Conservation (phyloP, 2,329 filamentous ascomycete species). For the Gliomastix tumulicola region DNA sequence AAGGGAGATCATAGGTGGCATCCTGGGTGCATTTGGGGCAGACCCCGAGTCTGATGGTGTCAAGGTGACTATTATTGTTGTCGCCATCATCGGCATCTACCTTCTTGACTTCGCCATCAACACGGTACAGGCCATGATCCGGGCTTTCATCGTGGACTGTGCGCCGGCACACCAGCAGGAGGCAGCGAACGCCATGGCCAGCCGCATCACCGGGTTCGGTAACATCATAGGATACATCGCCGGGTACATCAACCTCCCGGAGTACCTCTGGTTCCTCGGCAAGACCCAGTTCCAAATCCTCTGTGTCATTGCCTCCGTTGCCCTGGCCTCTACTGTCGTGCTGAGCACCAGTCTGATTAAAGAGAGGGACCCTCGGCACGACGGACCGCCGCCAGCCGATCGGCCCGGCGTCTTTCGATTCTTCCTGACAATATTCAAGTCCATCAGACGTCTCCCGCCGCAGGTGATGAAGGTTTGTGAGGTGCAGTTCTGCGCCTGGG, state of each 20-base stretch:
- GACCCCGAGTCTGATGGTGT: constrained; percentile 58
- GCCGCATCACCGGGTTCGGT: constrained; percentile 75
- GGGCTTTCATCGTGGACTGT: constrained; percentile 90
- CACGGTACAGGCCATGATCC: constrained; percentile 87
- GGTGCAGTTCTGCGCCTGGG: constrained; percentile 82
- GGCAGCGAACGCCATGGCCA: constrained; percentile 89
- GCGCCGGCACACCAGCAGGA: constrained; percentile 91
- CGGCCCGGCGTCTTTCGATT: constrained; percentile 67
- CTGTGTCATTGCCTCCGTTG: constrained; percentile 74
- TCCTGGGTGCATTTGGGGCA: constrained; percentile 65
- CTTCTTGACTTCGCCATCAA: constrained; percentile 93
- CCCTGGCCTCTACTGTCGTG: constrained; percentile 61
- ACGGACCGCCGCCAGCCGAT: constrained; percentile 53
- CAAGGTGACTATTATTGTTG: constrained; percentile 60
- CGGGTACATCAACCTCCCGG: constrained; percentile 74
- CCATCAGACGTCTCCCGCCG: constrained; percentile 70
- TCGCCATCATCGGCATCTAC: constrained; percentile 83
- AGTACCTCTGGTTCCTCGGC: constrained; percentile 71
- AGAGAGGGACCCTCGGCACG: constrained; percentile 74
- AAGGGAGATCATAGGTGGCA: constrained; percentile 60
- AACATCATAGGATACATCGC: constrained; percentile 89
- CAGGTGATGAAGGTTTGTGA: constrained; percentile 78
- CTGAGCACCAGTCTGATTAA: constrained; percentile 63
- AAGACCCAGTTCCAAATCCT: constrained; percentile 89
- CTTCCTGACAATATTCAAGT: constrained; percentile 70